Base-by-base conservation (phyloP, 805 yeast genomes). In the Wickerhamomyces pijperi region DNA sequence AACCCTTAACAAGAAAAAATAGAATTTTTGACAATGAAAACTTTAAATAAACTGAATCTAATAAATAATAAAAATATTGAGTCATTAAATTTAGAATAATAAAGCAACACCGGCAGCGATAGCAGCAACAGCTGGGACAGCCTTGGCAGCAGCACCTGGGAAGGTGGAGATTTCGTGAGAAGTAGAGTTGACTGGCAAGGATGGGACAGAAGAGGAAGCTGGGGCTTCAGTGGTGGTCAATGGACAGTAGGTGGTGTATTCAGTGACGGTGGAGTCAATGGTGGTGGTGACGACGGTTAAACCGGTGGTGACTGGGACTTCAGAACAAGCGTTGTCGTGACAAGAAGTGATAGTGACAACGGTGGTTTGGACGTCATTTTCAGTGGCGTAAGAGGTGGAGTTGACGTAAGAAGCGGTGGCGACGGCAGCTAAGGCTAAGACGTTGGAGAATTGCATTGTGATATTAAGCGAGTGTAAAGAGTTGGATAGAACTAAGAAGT, bases 81-180 rank as follows among this genome's bases (percentile, higher is more conserved):
- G 5, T 25, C 4, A 13, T 25, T 25, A 35, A 36, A 44, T 53
- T 63, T 65, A 65, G 61, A 65, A 64, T 58, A 65, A 60, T 55
- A 65, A 58, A 61, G 69, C 72, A 50, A 67, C 69, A 65, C 72
- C 72, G 45, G 71, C 71, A 41, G 67, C 56, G 47, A 65, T 54
- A 53, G 69, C 70, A 55, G 69, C 69, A 47, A 61, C 67, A 53
- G 69, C 68, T 61, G 70, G 69, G 43, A 61, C 57, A 44, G 65
- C 65, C 53, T 55, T 60, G 40, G 51, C 68, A 47, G 70, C 72
- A 48, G 64, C 71, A 63, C 65, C 70, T 44, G 58, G 55, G 62
- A 47, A 63, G 39, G 64, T 46, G 41, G 61, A 41, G 36, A 65
- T 39, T 18, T 39, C 39, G 16, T 44, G 44, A 32, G 56, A 32